Evolutionary conservation across 31 red algal genomes (phyloP).

Genomic region (Porphyra umbilicalis): DNA sequence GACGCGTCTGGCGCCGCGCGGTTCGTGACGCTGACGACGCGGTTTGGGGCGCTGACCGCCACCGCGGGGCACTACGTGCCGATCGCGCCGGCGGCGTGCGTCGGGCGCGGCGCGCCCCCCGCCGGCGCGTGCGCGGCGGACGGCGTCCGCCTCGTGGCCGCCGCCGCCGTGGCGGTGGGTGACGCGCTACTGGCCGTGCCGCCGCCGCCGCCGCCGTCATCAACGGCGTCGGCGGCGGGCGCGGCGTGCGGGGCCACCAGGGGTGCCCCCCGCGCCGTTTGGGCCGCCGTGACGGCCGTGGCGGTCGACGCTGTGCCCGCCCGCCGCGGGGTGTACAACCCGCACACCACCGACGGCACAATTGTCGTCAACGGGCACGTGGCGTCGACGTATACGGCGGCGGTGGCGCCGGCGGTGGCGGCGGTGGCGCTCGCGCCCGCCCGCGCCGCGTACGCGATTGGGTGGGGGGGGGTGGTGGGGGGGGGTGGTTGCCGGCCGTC

Average conservation of each 20-base stretch:
- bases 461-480: not conserved
- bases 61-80: slow-evolving; percentile 1
- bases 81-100: too few relatives aligned
- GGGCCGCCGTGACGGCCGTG: not conserved
- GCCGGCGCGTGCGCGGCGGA: not conserved
- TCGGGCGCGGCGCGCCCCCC: not conserved
- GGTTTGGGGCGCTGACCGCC: not conserved
- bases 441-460: not conserved
- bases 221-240: not conserved
- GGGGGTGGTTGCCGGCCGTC: not conserved
- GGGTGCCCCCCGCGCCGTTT: too few relatives aligned
- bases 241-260: not conserved
- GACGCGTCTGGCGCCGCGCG: not conserved
- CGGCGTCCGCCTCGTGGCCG: not conserved
- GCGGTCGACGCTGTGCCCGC: not conserved
- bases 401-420: not conserved
- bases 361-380: slow-evolving; percentile 1
- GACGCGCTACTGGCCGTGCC: not conserved
- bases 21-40: slow-evolving; percentile 19
- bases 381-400: not conserved
- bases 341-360: not conserved
- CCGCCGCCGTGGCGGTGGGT: not conserved
- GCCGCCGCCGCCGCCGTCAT: too few relatives aligned
- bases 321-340: slow-evolving; percentile 5
- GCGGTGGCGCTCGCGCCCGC: not conserved